phyloP scores from a whole-genome alignment of 2,329 filamentous ascomycete species.

The Escovopsis sp. region DNA sequence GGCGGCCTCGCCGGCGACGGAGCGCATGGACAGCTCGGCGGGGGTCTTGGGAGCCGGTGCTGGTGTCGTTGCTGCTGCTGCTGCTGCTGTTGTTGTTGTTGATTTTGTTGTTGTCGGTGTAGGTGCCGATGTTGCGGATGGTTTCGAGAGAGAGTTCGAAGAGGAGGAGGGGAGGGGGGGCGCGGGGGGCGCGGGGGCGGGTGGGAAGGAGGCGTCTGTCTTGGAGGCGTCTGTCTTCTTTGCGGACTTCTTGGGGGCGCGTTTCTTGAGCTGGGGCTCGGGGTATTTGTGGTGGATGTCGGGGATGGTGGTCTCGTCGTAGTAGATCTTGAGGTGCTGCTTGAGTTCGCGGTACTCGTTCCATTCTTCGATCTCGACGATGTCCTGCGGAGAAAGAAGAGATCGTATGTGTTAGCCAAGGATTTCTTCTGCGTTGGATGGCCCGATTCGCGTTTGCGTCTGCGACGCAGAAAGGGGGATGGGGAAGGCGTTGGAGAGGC shows the following conservation, averaged over 20 bases:
- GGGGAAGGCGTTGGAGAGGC: slow-evolving; percentile 19
- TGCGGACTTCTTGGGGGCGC: slow-evolving; percentile 12
- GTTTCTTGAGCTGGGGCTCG: slow-evolving; percentile 18
- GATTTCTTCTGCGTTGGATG: too few species aligned
- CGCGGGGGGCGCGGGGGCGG: slow-evolving; percentile 12
- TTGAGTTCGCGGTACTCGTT: slow-evolving; percentile 96
- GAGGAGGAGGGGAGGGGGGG: slow-evolving; percentile 8
- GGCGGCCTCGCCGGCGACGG: slow-evolving; percentile 49
- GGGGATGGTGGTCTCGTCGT: slow-evolving; percentile 45
- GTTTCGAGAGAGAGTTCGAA: too few species aligned
- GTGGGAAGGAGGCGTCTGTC: slow-evolving; percentile 10
- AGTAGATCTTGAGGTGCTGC: slow-evolving; percentile 60
- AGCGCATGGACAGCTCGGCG: slow-evolving; percentile 29
- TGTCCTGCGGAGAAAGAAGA: slow-evolving; percentile 42
- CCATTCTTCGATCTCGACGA: slow-evolving; percentile 94
- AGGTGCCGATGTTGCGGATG: slow-evolving; percentile 3
- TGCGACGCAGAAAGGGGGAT: background rate
- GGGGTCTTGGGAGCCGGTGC: slow-evolving; percentile 14
- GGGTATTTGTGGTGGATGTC: slow-evolving; percentile 36
- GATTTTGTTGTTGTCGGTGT: slow-evolving; percentile 11
- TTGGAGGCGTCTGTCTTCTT: slow-evolving; percentile 9
- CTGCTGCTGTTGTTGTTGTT: slow-evolving; percentile 3
- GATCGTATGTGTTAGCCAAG: too few species aligned
- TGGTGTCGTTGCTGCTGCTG: slow-evolving; percentile 8
- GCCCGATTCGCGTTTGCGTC: too few species aligned